Evolutionary conservation across 2,329 filamentous ascomycete species (phyloP), one percentile per base, ranked within the genome.

Genomic region (Mariannaea elegans): DNA sequence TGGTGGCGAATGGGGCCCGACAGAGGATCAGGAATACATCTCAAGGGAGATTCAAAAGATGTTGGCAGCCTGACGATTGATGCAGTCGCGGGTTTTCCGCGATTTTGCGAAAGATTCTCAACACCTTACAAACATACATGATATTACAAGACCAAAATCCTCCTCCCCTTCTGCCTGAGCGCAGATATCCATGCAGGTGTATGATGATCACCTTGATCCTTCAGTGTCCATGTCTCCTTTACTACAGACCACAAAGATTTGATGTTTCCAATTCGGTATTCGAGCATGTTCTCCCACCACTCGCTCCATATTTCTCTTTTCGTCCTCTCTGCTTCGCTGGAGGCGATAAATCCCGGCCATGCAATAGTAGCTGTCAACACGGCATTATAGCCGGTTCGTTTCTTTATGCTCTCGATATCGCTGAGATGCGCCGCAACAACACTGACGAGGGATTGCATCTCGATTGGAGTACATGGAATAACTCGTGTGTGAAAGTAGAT

Each of bases 401-500:
- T 56, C 44, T 56, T 56, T 13, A 56, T 39, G 21, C n/a, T 36
- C 16, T 56, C 53, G 23, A 56, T 56, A n/a, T 46, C 45, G n/a
- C 18, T 46, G 24, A 56, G 53, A 39, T 58, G 46, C 36, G 42
- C 21, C 13, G 56, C 56, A 4, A 55, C 50, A 27, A 39, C 13
- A 12, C 24, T 24, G 3, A 49, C 56, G 9, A 42, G 27, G 10
- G 51, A 41, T 13, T 18, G 41, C 29, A 54, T 44, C 24, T 38
- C 52, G 4, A n/a, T 10, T n/a, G 12, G 31, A 14, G 32, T 27
- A 34, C 56, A 60, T 4, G 50, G 27, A 5, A 44, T 24, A 14
- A 60, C 56, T 3, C 56, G 32, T 16, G 56, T 55, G 44, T 60
- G 44, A 23, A 49, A 49, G n/a, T 42, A 60, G 14, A 60, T 60